A percentile compares a stretch with the other conserved stretches of the same genome.
phyloP scores from a whole-genome alignment of 495 filamentous ascomycete genomes.

The Penicillium coffeae region DNA sequence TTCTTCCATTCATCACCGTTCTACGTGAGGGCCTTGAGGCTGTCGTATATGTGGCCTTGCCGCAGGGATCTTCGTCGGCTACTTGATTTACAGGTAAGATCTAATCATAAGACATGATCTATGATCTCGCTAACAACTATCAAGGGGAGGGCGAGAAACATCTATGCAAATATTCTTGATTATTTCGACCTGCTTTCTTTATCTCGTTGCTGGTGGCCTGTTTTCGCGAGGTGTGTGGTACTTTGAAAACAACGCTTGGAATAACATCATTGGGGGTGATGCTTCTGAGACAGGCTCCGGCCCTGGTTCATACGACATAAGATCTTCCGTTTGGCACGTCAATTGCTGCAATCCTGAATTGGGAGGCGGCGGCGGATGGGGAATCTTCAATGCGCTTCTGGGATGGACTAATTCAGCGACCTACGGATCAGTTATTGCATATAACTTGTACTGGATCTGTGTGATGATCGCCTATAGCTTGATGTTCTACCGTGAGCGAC shows the following conservation, averaged over 20 bases:
- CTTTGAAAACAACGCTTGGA: conserved; percentile 64
- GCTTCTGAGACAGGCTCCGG: conserved; percentile 70
- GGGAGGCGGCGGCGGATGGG: conserved; percentile 80
- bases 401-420: conserved; percentile 91
- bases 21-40: conserved; percentile 79
- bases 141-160: conserved; percentile 57
- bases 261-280: conserved; percentile 65
- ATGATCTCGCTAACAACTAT: background rate
- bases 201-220: conserved; percentile 80
- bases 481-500: conserved; percentile 26
- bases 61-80: conserved; percentile 62
- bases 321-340: conserved; percentile 83
- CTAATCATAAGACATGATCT: background rate
- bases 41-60: conserved; percentile 65
- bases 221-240: conserved; percentile 75
- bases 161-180: conserved; percentile 77
- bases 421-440: conserved; percentile 73
- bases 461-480: conserved; percentile 22
- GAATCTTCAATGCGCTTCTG: conserved; percentile 75
- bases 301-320: conserved; percentile 84
- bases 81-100: conserved; percentile 71
- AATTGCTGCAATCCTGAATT: conserved; percentile 77
- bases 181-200: conserved; percentile 76
- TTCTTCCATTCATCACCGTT: conserved; percentile 79
- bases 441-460: conserved; percentile 79